phyloP scores from a whole-genome alignment of 2,329 filamentous ascomycete genomes.

The Colletotrichum echinochloae region DNA sequence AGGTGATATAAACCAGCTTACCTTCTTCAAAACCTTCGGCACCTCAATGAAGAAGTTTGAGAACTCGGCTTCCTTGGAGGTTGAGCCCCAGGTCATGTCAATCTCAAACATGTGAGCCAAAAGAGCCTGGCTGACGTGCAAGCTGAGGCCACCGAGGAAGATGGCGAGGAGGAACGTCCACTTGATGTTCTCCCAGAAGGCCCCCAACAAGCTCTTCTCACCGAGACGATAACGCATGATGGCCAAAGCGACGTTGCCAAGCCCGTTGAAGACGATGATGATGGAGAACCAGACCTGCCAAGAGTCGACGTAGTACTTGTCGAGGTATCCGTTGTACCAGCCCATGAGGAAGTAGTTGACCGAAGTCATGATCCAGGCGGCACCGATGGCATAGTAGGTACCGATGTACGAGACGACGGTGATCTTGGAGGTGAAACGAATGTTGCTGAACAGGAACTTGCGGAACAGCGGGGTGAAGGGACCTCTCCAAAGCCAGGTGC shows the following conservation, averaged over 20 bases:
- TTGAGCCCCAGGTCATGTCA: slow-evolving; percentile 88
- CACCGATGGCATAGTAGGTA: slow-evolving; percentile 83
- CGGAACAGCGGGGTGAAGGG: slow-evolving; percentile 85
- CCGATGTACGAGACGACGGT: slow-evolving; percentile 83
- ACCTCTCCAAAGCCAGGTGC: slow-evolving; percentile 77
- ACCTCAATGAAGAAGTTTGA: slow-evolving; percentile 89
- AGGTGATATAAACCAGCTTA: slow-evolving; percentile 63
- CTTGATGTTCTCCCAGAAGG: slow-evolving; percentile 74
- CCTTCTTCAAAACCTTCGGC: slow-evolving; percentile 80
- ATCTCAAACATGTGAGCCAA: slow-evolving; percentile 87
- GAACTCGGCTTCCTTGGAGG: slow-evolving; percentile 83
- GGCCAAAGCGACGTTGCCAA: slow-evolving; percentile 79
- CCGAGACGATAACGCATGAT: slow-evolving; percentile 79
- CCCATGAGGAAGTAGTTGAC: slow-evolving; percentile 82
- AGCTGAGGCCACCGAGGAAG: slow-evolving; percentile 84
- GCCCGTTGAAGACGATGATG: slow-evolving; percentile 80
- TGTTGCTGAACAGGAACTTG: slow-evolving; percentile 77
- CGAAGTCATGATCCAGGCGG: slow-evolving; percentile 79
- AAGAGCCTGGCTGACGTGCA: slow-evolving; percentile 85
- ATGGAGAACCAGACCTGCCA: slow-evolving; percentile 87
- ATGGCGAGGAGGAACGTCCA: slow-evolving; percentile 81
- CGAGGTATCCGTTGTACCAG: slow-evolving; percentile 81
- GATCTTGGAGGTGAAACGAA: slow-evolving; percentile 80
- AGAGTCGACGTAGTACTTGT: slow-evolving; percentile 83
- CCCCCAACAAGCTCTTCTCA: slow-evolving; percentile 69